These are phyloP conservation scores for Leptodermis oblonga DNA, from an alignment of 257 asterid genomes.

Conservation along the genomic window DNA sequence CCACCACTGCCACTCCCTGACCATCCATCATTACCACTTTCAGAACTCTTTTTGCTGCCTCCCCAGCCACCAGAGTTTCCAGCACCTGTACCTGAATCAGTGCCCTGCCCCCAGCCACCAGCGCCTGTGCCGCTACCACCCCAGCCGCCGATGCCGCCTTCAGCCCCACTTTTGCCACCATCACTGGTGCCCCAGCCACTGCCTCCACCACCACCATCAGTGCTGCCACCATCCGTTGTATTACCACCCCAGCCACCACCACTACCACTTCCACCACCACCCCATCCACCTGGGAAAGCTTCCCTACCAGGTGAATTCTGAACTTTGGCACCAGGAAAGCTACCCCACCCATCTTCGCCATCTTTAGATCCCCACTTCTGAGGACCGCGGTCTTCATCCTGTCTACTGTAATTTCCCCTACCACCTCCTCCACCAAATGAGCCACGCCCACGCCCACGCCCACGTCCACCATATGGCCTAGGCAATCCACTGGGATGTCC, in stretches of 20 bases:
- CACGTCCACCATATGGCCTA: slow-evolving; percentile 51
- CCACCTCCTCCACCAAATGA: slow-evolving; percentile 48
- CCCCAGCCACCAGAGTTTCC: slow-evolving; percentile 56
- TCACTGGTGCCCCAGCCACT: slow-evolving; percentile 30
- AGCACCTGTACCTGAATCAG: slow-evolving; percentile 22
- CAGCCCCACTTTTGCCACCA: slow-evolving; percentile 14
- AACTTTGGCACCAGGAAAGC: slow-evolving; percentile 51
- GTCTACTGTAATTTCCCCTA: slow-evolving; percentile 37
- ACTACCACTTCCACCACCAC: slow-evolving; percentile 21
- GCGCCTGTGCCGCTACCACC: slow-evolving; percentile 8
- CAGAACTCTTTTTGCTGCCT: slow-evolving; percentile 36
- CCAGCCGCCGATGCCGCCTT: not conserved
- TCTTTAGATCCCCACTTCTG: slow-evolving; percentile 65
- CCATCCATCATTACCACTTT: slow-evolving; percentile 30
- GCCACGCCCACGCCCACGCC: slow-evolving; percentile 40
- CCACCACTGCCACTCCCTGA: slow-evolving; percentile 17
- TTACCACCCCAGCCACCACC: slow-evolving; percentile 22
- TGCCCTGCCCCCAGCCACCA: slow-evolving; percentile 26
- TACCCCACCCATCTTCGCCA: slow-evolving; percentile 44
- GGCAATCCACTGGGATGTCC: slow-evolving; percentile 56
- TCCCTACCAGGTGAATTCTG: slow-evolving; percentile 53
- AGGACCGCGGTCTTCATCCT: slow-evolving; percentile 42
- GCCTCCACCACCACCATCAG: slow-evolving; percentile 25
- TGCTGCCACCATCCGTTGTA: not conserved
- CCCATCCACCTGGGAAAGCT: slow-evolving; percentile 50